phyloP scores from a whole-genome alignment of 129 eudicot species.

The Pseudognaphalium luteoalbum region DNA sequence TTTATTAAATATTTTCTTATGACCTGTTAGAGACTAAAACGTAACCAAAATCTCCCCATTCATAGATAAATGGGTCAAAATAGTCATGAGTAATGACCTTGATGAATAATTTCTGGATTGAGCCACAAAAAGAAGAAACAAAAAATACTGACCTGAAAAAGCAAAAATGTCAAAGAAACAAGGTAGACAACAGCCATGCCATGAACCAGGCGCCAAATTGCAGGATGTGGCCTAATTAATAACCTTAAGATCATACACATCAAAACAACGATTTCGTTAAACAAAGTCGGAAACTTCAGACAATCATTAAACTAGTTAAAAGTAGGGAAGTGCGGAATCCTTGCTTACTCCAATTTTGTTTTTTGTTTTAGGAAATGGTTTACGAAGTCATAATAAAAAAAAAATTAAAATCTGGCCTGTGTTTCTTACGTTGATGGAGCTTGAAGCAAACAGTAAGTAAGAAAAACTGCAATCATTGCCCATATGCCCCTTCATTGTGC shows the following conservation, averaged over 20 bases:
- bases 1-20: neutral
- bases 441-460: conserved; percentile 88
- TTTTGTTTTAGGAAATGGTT: neutral
- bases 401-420: neutral
- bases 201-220: conserved; percentile 97
- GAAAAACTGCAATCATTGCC: conserved; percentile 96
- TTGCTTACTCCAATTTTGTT: neutral
- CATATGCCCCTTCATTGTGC: conserved; percentile 77
- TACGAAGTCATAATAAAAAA: neutral
- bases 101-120: neutral
- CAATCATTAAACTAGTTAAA: neutral
- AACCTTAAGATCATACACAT: conserved; percentile 51
- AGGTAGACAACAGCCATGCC: conserved; percentile 94
- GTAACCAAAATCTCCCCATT: neutral
- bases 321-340: neutral
- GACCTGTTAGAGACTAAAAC: neutral
- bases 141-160: conserved; percentile 75
- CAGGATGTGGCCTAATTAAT: conserved; percentile 95
- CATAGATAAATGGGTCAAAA: neutral
- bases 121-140: conserved; percentile 18
- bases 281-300: neutral
- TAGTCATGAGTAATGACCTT: neutral
- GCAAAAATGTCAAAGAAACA: conserved; percentile 84
- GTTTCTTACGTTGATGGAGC: conserved; percentile 96
- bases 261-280: neutral